A percentile compares a stretch with the other conserved stretches of the same genome.
phyloP scores from a whole-genome alignment of 805 yeast species.

The Nakazawaea ernobii region DNA sequence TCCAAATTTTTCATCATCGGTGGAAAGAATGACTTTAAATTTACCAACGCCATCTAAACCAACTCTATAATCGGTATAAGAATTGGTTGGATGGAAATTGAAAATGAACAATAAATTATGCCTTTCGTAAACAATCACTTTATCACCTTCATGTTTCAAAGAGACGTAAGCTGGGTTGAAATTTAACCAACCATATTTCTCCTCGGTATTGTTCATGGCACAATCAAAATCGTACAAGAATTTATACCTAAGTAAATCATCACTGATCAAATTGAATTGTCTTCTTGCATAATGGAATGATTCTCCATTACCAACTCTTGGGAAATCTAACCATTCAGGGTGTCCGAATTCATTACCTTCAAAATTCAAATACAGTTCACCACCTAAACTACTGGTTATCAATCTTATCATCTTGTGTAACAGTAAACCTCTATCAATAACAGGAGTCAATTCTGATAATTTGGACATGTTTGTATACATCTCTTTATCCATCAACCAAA shows the following conservation, averaged over 20 bases:
- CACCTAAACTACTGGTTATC: slow-evolving; percentile 86
- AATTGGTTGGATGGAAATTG: slow-evolving; percentile 83
- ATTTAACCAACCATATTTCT: slow-evolving; percentile 63
- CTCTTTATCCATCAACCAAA: slow-evolving; percentile 98
- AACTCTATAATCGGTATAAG: slow-evolving; percentile 80
- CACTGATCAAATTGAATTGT: slow-evolving; percentile 84
- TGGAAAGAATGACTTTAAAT: slow-evolving; percentile 67
- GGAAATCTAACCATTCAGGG: slow-evolving; percentile 98
- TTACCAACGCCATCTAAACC: slow-evolving; percentile 83
- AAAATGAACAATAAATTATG: slow-evolving; percentile 79
- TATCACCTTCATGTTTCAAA: slow-evolving; percentile 82
- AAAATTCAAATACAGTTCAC: slow-evolving; percentile 92
- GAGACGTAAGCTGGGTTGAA: slow-evolving; percentile 77
- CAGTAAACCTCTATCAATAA: slow-evolving; percentile 84
- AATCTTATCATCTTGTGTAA: slow-evolving; percentile 88
- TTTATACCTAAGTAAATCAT: slow-evolving; percentile 73
- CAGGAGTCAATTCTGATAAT: slow-evolving; percentile 64
- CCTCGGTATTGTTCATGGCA: slow-evolving; percentile 76
- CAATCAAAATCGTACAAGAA: slow-evolving; percentile 76
- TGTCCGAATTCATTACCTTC: slow-evolving; percentile 99
- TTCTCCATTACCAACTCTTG: slow-evolving; percentile 81
- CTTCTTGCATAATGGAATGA: slow-evolving; percentile 93
- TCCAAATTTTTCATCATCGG: slow-evolving; percentile 68
- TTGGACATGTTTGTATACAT: slow-evolving; percentile 95
- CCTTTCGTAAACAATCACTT: slow-evolving; percentile 84